Conservation (phyloP, 441 rosid genomes). For the Eruca vesicaria region DNA sequence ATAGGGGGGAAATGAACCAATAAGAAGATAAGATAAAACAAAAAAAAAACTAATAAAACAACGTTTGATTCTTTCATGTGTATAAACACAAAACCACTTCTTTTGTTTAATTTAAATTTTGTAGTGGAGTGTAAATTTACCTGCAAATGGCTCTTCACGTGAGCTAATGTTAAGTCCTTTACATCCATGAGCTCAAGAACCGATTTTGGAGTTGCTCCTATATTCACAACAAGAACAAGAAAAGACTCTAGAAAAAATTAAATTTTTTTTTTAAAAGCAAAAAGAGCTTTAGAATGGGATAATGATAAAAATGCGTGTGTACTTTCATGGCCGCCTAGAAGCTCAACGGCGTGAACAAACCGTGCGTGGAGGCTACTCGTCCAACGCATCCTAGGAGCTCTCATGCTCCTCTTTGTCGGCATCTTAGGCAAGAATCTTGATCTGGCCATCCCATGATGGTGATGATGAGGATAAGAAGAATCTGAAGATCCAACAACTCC, state of each 20-base stretch:
- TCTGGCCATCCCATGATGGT: constrained; percentile 48
- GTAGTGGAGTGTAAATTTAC: constrained; percentile 33
- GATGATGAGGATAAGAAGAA: constrained; percentile 40
- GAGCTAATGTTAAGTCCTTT: constrained; percentile 84
- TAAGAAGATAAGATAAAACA: constrained; percentile 1
- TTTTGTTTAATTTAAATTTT: not conserved
- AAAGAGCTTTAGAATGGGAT: not conserved
- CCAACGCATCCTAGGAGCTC: constrained; percentile 92
- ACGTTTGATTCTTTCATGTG: not conserved
- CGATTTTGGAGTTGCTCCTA: constrained; percentile 90
- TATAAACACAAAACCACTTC: not conserved
- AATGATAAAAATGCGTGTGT: constrained; percentile 14
- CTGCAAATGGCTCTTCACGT: constrained; percentile 91
- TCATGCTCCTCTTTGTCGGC: constrained; percentile 75
- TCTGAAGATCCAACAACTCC: constrained; percentile 50
- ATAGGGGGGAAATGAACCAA: constrained; percentile 1
- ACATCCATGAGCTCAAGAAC: constrained; percentile 90
- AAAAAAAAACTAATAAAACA: not conserved
- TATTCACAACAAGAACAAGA: not conserved
- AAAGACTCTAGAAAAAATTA: not conserved
- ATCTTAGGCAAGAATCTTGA: constrained; percentile 68
- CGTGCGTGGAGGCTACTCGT: constrained; percentile 77
- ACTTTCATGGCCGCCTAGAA: constrained; percentile 92
- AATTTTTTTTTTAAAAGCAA: no score
- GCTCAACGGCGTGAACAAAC: constrained; percentile 86